Base-by-base conservation (phyloP, 495 filamentous ascomycete genomes). In the Aspergillus kassunensis region DNA sequence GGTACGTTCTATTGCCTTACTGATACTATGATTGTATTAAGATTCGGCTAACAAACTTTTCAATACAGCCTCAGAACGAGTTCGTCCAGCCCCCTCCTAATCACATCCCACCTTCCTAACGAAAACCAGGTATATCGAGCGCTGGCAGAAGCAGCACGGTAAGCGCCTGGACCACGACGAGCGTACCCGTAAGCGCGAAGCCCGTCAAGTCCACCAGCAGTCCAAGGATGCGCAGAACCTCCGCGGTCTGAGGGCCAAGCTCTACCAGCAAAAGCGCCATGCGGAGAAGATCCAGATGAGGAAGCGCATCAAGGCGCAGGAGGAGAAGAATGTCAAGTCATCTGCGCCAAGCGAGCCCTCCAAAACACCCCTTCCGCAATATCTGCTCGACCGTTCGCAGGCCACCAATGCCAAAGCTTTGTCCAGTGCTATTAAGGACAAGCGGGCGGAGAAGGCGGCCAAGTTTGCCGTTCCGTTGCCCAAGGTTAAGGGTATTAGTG, bases 201-300 rank as follows among this genome's bases (percentile, higher is more conserved):
- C 93, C 46, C 85, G 95, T 70, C 89, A 96, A 72, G 80, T 80
- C 44, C 91, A 97, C 76, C 84, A 89, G 73, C 78, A 79, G 47
- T 91, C 88, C 40, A 75, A 91, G 59, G 81, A 96, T 71, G 89
- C 93, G 13, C 91, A 97, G 74, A 95, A 91, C 67, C 80, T 97
- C 59, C 84, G 84, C 54, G 93, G 95, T 56, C 80, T 97, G 59
- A 78, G 90, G 54, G 93, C 93, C 61, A 99, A 99, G 78, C 79
- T 96, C 63, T 88, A 95, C 77, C 86, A 90, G 68, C 88, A 96
- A 78, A 88, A 93, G 81, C 81, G 93, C 34, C 89, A 91, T 72
- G 81, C 87, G 62, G 89, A 97, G 75, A 99, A 99, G 86, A 97
- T 99, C 68, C 91, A 97, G 83, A 92, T 98, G 88, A 87, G 88